Evolutionary conservation across 2,329 filamentous ascomycete genomes (phyloP).

Genomic region (Colletotrichum eleusines): DNA sequence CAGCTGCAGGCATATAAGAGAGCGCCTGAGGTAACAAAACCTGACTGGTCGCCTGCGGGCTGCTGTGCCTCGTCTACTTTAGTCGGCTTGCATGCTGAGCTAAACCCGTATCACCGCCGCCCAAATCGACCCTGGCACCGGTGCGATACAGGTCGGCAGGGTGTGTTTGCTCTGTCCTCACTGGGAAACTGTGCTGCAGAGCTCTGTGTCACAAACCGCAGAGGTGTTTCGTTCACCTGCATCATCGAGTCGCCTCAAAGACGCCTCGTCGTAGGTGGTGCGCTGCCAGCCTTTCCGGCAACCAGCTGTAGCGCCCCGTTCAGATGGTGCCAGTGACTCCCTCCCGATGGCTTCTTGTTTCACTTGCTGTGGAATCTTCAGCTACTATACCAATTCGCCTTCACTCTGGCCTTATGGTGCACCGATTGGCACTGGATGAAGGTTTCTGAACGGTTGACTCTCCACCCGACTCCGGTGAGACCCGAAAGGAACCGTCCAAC

Average conservation of each 20-base stretch:
- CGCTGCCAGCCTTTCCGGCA: conserved; percentile 39
- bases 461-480: conserved; percentile 33
- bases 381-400: not conserved
- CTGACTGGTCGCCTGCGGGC: conserved; percentile 11
- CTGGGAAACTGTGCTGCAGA: conserved; percentile 33
- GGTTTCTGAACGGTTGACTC: conserved; percentile 13
- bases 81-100: conserved; percentile 37
- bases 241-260: conserved; percentile 39
- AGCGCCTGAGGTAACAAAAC: conserved; percentile 13
- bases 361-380: conserved; percentile 37
- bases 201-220: conserved; percentile 33
- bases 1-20: conserved; percentile 33
- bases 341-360: conserved; percentile 34
- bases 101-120: conserved; percentile 37
- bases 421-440: conserved; percentile 3
- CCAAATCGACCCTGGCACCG: conserved; percentile 30
- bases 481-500: conserved; percentile 13
- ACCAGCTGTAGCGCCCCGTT: conserved; percentile 38
- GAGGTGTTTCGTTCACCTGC: conserved; percentile 38
- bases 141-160: conserved; percentile 34
- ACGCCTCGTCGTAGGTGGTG: conserved; percentile 26
- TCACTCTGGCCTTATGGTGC: not conserved
- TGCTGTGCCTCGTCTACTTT: conserved; percentile 38
- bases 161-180: conserved; percentile 25
- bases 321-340: conserved; percentile 36